Evolutionary conservation across 495 filamentous ascomycete genomes (phyloP), one percentile per base, ranked within the genome.

Genomic region (Immersiella caudata): DNA sequence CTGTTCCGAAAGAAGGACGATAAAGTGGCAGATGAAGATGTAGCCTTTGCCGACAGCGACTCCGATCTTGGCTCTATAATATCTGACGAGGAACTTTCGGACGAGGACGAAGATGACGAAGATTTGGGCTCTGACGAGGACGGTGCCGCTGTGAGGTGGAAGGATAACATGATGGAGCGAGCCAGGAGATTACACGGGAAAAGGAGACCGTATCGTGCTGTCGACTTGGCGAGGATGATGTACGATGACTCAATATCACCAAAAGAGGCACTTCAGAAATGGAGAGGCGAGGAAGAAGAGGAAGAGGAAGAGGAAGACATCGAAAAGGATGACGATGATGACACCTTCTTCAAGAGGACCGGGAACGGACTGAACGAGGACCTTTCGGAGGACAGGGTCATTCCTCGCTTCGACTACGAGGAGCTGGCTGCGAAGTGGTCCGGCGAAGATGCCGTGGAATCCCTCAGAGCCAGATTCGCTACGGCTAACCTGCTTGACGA

Each of bases 41-140:
- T 97, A 68, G 90, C 86, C n/a, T 99, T 97, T 77, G 94, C 94
- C 1, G 94, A 98, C 72, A 95, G 91, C 72, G 95, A 99, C 74
- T 97, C 94, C 7, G 96, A 98, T 75, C 81, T 98, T 3, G 95
- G 95, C 14, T 97, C 95, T 16, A 79, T 97, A 40, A 96, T 85
- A 2, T 89, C 82, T 4, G 88, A 93, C 26, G 88, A 89, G 68
- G 88, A 81, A 22, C 72, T 68, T 1, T 86, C 86, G 26, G 85
- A 83, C 1, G 79, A 85, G 0, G 83, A 84, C n/a, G 84, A 84
- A 6, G 85, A 85, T 12, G 82, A 85, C 20, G 82, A 84, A 0
- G 81, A 84, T 0, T 79, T 79, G 5, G 74, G 77, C 51, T 76
- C 73, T 4, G 88, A 83, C 46, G 90, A 90, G 33, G 90, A 91